Conservation (phyloP, 1,284 basidiomycete genomes). For the Pterula multifida region DNA sequence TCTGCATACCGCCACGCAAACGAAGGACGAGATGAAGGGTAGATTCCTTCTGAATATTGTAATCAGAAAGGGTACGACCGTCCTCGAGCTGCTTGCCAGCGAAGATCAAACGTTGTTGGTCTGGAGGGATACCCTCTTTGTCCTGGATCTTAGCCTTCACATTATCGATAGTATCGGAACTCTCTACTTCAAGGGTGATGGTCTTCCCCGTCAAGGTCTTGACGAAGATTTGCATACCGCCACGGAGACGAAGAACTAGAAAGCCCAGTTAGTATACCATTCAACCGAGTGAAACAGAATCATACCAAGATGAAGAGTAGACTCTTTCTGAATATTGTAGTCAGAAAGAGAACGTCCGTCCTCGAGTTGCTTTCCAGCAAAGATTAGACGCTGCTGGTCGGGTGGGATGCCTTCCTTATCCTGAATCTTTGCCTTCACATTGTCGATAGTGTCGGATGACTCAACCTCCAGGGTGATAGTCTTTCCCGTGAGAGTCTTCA, state of each 20-base stretch:
- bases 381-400: constrained; percentile 68
- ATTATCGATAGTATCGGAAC: constrained; percentile 83
- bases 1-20: constrained; percentile 63
- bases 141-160: constrained; percentile 80
- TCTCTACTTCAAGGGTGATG: constrained; percentile 89
- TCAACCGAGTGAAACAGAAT: too few species aligned
- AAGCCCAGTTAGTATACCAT: too few species aligned
- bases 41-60: constrained; percentile 66
- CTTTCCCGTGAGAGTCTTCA: constrained; percentile 80
- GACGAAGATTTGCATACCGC: constrained; percentile 85
- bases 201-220: constrained; percentile 90
- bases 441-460: constrained; percentile 83
- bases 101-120: constrained; percentile 74
- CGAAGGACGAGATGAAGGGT: constrained; percentile 62
- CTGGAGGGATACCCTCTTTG: constrained; percentile 73
- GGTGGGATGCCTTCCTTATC: constrained; percentile 54
- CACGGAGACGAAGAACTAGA: constrained; percentile 75
- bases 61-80: constrained; percentile 75
- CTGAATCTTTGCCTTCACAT: constrained; percentile 73
- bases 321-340: constrained; percentile 74
- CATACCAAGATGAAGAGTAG: constrained; percentile 82
- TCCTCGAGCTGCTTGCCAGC: constrained; percentile 82
- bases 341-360: constrained; percentile 74
- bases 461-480: constrained; percentile 87
- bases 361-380: constrained; percentile 82